Conservation (phyloP, 495 filamentous ascomycete genomes). For the Amorphotheca resinae region DNA sequence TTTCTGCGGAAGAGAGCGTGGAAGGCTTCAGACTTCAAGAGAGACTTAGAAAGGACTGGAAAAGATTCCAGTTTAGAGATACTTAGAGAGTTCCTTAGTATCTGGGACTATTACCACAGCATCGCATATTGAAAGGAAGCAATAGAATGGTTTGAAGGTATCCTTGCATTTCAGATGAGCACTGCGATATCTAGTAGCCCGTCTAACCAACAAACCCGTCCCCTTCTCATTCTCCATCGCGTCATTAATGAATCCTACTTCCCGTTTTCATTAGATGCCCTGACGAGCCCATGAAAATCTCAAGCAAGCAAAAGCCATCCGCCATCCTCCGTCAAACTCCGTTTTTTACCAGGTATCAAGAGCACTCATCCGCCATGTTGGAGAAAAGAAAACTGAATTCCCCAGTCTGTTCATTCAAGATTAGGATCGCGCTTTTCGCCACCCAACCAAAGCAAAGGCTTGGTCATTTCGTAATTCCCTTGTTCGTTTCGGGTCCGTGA, state of each 20-base stretch:
- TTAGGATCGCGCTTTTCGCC: constrained; percentile 6
- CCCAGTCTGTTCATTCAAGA: constrained; percentile 3
- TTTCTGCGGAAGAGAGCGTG: background rate
- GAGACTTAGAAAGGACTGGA: background rate
- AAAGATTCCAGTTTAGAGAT: background rate
- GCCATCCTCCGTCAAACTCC: background rate
- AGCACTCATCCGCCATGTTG: background rate
- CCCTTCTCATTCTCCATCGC: background rate
- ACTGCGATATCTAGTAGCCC: background rate
- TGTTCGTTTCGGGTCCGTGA: constrained; percentile 10
- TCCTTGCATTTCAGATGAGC: constrained; percentile 2
- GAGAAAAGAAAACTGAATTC: background rate
- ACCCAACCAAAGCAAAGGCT: constrained; percentile 6
- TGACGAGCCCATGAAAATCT: background rate
- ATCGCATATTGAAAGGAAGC: background rate
- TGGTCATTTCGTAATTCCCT: constrained; percentile 14
- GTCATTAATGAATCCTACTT: constrained; percentile 1
- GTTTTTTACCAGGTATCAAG: background rate
- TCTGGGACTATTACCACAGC: background rate
- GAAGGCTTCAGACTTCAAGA: background rate
- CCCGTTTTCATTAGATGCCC: too few relatives aligned
- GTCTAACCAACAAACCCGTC: constrained; percentile 1
- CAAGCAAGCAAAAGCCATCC: background rate
- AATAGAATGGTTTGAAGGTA: constrained; percentile 1
- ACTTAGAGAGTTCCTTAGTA: background rate